Base-by-base conservation (phyloP, 768 basidiomycete genomes). In the Kwoniella shandongensis region DNA sequence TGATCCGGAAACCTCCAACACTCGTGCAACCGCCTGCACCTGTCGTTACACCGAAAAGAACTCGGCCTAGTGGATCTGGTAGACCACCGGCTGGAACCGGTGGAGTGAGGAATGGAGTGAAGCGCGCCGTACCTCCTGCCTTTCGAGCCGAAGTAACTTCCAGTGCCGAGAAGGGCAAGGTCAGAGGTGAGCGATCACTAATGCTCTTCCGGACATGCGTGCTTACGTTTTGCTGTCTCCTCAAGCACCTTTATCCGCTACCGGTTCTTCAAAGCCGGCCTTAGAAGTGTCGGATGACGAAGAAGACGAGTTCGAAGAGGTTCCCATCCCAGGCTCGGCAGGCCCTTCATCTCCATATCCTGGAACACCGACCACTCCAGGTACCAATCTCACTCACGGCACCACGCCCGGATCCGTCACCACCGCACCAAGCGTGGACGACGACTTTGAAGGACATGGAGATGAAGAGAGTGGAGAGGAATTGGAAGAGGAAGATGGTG, bases 271-370 rank as follows among this genome's bases (percentile, higher is more conserved):
- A 32, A 32, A 13, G 32, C 54, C 45, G 23, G 39, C 13, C 32
- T 48, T 18, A n/a, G 35, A 54, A 32, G 13, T 13, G 32, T 32
- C 32, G 10, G 44, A 48, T 1, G 61, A 68, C 30, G 65, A 67
- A 23, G 70, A 72, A 20, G 71, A 73, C 27, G 71, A 73, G 23
- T 67, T 73, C 51, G 71, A 73, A 54, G 71, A 73, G 42, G 66
- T 73, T 3, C 56, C 51, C 3, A 73, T 73, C 15, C 70, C 70
- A 8, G 48, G 54, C 2, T 48, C 57, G 2, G 65, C 65, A 5
- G 66, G 65, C 25, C 66, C 64, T 8, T 68, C 69, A 2, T 71
- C 69, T 7, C 62, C 69, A 4, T 65, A 61, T 44, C 32, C 32
- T 32, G 65, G 51, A 4, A 63, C 64, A n/a, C 62, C 67, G 8